Evolutionary conservation across 768 basidiomycete genomes (phyloP).

Genomic region (Amanita exitialis): DNA sequence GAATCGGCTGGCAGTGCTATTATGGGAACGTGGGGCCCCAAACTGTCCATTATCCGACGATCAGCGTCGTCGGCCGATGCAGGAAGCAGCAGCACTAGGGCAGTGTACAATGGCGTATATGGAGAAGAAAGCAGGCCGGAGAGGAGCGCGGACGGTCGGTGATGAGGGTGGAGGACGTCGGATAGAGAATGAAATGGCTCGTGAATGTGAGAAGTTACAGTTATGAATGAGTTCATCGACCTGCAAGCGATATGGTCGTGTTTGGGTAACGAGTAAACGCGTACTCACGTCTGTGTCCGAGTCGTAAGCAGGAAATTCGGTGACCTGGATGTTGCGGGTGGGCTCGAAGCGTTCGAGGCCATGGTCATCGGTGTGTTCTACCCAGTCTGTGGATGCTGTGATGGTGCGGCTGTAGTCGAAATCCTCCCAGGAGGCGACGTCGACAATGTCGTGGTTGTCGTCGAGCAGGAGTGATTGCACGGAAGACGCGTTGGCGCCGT

Average conservation of each 20-base stretch:
- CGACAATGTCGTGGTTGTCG: slow-evolving; percentile 62
- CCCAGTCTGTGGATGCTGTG: slow-evolving; percentile 62
- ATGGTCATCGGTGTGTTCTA: slow-evolving; percentile 53
- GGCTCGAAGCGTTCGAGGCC: slow-evolving; percentile 61
- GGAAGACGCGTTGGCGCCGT: slow-evolving; percentile 33
- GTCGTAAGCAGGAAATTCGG: slow-evolving; percentile 38
- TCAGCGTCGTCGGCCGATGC: slow-evolving; percentile 24
- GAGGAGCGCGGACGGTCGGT: slow-evolving; percentile 39
- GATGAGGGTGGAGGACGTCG: slow-evolving; percentile 42
- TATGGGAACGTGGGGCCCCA: slow-evolving; percentile 46
- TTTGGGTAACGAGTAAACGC: not conserved
- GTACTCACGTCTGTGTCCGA: slow-evolving; percentile 32
- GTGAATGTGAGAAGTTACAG: slow-evolving; percentile 36
- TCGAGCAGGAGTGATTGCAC: slow-evolving; percentile 41
- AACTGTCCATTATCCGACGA: slow-evolving; percentile 34
- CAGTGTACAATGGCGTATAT: slow-evolving; percentile 49
- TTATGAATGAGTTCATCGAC: slow-evolving; percentile 20
- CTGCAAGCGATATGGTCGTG: slow-evolving; percentile 13
- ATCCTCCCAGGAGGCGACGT: slow-evolving; percentile 49
- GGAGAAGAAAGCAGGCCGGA: slow-evolving; percentile 48
- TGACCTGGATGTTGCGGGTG: slow-evolving; percentile 52
- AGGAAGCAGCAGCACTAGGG: slow-evolving; percentile 42
- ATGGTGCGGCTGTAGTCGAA: slow-evolving; percentile 26
- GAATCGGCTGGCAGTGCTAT: slow-evolving; percentile 35
- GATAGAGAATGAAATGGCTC: slow-evolving; percentile 44